Base-by-base conservation (phyloP, 2,329 filamentous ascomycete genomes). In the Pleomassaria siparia region DNA sequence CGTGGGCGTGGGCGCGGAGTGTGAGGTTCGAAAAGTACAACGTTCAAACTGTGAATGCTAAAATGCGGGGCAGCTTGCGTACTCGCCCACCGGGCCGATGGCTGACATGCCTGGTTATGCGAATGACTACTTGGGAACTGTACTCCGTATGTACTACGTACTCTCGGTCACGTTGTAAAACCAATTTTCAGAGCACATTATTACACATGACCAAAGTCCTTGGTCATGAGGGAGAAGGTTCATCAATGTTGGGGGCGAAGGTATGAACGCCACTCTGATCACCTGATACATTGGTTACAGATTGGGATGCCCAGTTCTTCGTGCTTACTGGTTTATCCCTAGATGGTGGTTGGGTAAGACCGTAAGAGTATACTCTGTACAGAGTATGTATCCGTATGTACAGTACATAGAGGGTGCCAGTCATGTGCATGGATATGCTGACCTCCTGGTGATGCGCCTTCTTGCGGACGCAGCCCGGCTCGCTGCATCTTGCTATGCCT, bases 401-500 rank as follows among this genome's bases (percentile, higher is more conserved):
- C n/a, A n/a, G n/a, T n/a, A n/a, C n/a, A n/a, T n/a, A n/a, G n/a
- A n/a, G n/a, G 4, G 20, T 20, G 18, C 35, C 18, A 37, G 35
- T 37, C 35, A 37, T 20, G 20, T 24, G 10, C 26, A 32, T 28
- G 15, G 40, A 18, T 28, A 28, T 26, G 20, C 28, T 33, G 16
- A 11, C 3, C 40, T 43, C 18, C 35, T 37, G 5, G 18, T 13
- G 20, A 22, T 37, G 35, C 3, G 35, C 20, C 18, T 43, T 46
- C 46, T 48, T 44, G 52, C 63, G 61, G 62, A 60, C 58, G 49
- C 53, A 63, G 58, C 63, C n/a, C 60, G 64, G 58, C 50, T 29
- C 59, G 58, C 61, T 62, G 58, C 57, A 52, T 47, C 54, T 52
- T 54, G 46, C 58, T 63, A 66, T 60, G 62, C 63, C 57, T 59